A percentile compares a stretch with the other conserved stretches of the same genome.
phyloP scores from a whole-genome alignment of 2,329 filamentous ascomycete species.

The Phialophora expanda region DNA sequence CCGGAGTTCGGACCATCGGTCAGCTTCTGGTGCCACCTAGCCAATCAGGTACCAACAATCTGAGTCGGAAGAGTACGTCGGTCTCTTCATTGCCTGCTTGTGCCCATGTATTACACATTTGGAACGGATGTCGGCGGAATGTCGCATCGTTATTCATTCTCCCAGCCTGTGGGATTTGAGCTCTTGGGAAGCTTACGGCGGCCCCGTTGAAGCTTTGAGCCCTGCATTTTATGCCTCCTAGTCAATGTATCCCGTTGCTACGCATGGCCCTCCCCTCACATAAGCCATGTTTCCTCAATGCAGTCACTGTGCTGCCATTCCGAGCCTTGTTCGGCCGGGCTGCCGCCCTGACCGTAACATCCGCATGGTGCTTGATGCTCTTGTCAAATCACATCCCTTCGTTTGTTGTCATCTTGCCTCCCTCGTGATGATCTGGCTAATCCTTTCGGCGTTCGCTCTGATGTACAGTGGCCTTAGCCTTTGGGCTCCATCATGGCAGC shows the following conservation, averaged over 20 bases:
- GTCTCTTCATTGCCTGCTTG: neutral
- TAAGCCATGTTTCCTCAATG: constrained; percentile 29
- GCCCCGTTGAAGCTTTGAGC: constrained; percentile 1
- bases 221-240: constrained; percentile 13
- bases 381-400: constrained; percentile 27
- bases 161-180: neutral
- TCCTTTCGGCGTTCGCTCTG: constrained; percentile 30
- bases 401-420: constrained; percentile 24
- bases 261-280: constrained; percentile 7
- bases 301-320: constrained; percentile 20
- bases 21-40: constrained; percentile 7
- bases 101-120: constrained; percentile 18
- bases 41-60: constrained; percentile 5
- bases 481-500: constrained; percentile 31
- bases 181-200: constrained; percentile 6
- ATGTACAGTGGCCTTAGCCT: constrained; percentile 39
- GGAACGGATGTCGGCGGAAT: constrained; percentile 32
- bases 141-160: constrained; percentile 13
- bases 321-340: constrained; percentile 19
- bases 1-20: constrained; percentile 14
- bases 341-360: constrained; percentile 29
- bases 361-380: constrained; percentile 22
- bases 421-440: constrained; percentile 33
- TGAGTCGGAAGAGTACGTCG: constrained; percentile 11
- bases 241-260: constrained; percentile 9